phyloP scores from a whole-genome alignment of 192 early-diverging fungal genomes.

The Mortierella claussenii region DNA sequence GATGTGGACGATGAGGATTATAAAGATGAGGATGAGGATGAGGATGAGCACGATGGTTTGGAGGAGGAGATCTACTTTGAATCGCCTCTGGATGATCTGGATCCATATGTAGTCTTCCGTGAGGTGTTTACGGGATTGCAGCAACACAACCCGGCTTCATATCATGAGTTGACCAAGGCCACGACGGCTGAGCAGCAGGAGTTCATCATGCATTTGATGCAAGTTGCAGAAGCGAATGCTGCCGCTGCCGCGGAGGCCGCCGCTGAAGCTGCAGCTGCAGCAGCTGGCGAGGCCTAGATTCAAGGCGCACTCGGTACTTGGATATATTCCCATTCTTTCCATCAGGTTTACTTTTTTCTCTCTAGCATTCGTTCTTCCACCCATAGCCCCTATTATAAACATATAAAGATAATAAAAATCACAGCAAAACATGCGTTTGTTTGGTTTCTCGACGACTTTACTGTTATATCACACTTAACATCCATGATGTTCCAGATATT shows the following conservation, averaged over 20 bases:
- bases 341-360: too few relatives aligned
- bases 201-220: slow-evolving; percentile 59
- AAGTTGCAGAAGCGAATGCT: slow-evolving; percentile 54
- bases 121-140: slow-evolving; percentile 71
- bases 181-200: slow-evolving; percentile 61
- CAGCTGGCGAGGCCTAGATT: background rate
- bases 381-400: too few relatives aligned
- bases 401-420: too few relatives aligned
- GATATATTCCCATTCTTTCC: too few relatives aligned
- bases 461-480: too few relatives aligned
- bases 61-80: slow-evolving; percentile 83
- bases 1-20: slow-evolving; percentile 61
- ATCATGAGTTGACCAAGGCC: slow-evolving; percentile 66
- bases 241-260: slow-evolving; percentile 29
- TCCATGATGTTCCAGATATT: too few relatives aligned
- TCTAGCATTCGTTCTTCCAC: too few relatives aligned
- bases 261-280: slow-evolving; percentile 4
- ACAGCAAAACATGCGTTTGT: too few relatives aligned
- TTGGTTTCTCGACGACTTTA: too few relatives aligned
- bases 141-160: slow-evolving; percentile 65
- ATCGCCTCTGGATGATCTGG: slow-evolving; percentile 80
- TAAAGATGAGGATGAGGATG: slow-evolving; percentile 66
- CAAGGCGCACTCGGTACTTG: background rate
- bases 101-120: slow-evolving; percentile 78
- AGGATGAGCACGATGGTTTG: slow-evolving; percentile 71